Base-by-base conservation (phyloP, 192 early-diverging fungal genomes). In the Coemansia guatemalensis region DNA sequence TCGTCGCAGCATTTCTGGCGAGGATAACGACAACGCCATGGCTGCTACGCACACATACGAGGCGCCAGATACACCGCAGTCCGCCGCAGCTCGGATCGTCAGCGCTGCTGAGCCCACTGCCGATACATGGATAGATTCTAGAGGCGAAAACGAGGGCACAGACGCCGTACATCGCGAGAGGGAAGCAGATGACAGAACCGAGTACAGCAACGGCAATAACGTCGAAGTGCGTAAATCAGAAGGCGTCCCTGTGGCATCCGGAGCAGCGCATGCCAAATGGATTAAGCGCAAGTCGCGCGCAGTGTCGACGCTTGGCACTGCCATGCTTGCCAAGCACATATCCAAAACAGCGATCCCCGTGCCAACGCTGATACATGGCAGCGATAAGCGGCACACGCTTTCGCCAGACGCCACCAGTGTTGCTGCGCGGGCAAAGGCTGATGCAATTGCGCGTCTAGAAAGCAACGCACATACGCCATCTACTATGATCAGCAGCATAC, bases 211-310 rank as follows among this genome's bases (percentile, higher is more conserved):
- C 33, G 11, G 11, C 33, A n/a, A n/a, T n/a, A 35, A 35, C 33
- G 11, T 35, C 11, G 25, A 17, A 26, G 52, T 24, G 24, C 25
- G 8, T 4, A 12, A 29, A 53, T 24, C 9, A 22, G 52, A 49
- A 24, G 22, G 47, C 47, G 17, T 8, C 24, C 47, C 58, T 44
- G 21, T 27, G 24, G 52, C 33, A 30, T 47, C 62, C 4, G 61
- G 27, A 1, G 64, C 35, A 2, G 24, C 50, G 0, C 58, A 69
- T 33, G 50, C 62, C 51, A 69, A 74, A 60, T 74, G 71, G 71
- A 71, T 80, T 35, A 74, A 80, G 68, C 77, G 77, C 77, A 74
- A 80, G 61, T 80, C 76, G 50, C 71, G 71, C 52, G 60, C 65
- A 27, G 58, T 71, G 56, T 74, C 77, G 25, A 68, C 72, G 26